These are phyloP conservation scores for Monosporascus ibericus DNA, from an alignment of 2,329 filamentous ascomycete species.

Conservation along the genomic window DNA sequence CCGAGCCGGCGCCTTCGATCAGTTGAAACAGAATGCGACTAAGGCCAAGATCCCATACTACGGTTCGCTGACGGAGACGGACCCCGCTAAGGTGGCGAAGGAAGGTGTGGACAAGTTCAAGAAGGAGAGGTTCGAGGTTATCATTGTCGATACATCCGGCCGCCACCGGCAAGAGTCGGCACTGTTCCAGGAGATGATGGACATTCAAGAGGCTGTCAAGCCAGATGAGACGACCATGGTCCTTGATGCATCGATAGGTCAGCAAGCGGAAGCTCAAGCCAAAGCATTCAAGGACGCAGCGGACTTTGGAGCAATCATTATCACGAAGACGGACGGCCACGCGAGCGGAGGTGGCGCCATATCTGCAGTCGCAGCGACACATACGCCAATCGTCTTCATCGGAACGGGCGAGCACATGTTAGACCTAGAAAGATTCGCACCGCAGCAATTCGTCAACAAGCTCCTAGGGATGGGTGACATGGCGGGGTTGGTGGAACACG, in stretches of 20 bases:
- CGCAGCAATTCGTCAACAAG: conserved; percentile 89
- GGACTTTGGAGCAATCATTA: conserved; percentile 96
- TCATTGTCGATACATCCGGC: conserved; percentile 96
- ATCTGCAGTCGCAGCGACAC: conserved; percentile 91
- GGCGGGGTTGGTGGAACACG: conserved; percentile 89
- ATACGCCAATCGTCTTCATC: conserved; percentile 95
- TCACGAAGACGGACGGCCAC: conserved; percentile 96
- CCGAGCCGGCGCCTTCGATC: conserved; percentile 95
- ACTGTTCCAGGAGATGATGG: conserved; percentile 94
- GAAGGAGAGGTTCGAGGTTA: conserved; percentile 96
- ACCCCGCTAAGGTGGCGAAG: conserved; percentile 86
- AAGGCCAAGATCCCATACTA: conserved; percentile 99
- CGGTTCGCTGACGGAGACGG: conserved; percentile 91
- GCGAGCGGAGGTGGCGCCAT: conserved; percentile 95
- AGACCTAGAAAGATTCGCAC: conserved; percentile 87
- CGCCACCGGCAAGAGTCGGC: conserved; percentile 92
- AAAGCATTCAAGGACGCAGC: conserved; percentile 96
- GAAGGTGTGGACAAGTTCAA: conserved; percentile 99
- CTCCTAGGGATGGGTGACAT: conserved; percentile 97
- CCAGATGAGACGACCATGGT: conserved; percentile 99
- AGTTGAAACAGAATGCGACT: conserved; percentile 96
- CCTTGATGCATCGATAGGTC: conserved; percentile 90
- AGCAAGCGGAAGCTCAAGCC: conserved; percentile 89
- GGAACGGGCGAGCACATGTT: conserved; percentile 97
- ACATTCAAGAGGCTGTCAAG: conserved; percentile 84